Percentiles rank a stretch among this genome's conserved stretches.
phyloP scores from a whole-genome alignment of 345 rosid genomes.

The Salix suchowensis region DNA sequence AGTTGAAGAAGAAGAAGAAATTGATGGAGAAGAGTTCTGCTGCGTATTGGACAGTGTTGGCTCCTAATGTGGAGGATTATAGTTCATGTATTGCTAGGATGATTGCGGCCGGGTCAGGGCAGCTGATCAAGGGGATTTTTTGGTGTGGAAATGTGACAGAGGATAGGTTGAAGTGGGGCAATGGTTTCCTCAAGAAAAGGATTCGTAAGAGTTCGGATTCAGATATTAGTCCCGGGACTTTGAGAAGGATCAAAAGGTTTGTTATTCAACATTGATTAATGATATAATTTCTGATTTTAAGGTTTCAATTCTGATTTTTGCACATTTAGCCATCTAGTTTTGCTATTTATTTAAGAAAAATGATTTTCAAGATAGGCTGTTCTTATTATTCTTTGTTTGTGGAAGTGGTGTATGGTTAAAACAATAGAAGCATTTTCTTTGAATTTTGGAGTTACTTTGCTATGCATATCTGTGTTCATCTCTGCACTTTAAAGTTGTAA shows the following conservation, averaged over 20 bases:
- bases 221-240: conserved; percentile 55
- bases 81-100: conserved; percentile 51
- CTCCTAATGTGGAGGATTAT: conserved; percentile 93
- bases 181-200: conserved; percentile 60
- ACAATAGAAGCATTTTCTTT: neutral
- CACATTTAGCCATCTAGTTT: neutral
- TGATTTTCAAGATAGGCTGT: neutral
- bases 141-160: conserved; percentile 96
- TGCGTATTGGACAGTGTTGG: conserved; percentile 95
- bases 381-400: neutral
- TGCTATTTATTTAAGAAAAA: neutral
- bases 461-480: neutral
- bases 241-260: conserved; percentile 76
- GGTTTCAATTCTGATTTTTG: neutral
- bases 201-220: conserved; percentile 36
- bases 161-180: conserved; percentile 71
- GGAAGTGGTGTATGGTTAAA: neutral
- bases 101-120: conserved; percentile 90
- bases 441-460: neutral
- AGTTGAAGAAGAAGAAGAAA: conserved; percentile 20
- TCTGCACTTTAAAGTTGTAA: neutral
- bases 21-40: conserved; percentile 56
- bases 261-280: neutral
- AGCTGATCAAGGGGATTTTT: conserved; percentile 73
- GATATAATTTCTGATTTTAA: too few relatives aligned